Conservation (phyloP, 2,329 filamentous ascomycete genomes). For the Stachybotrys elegans region DNA sequence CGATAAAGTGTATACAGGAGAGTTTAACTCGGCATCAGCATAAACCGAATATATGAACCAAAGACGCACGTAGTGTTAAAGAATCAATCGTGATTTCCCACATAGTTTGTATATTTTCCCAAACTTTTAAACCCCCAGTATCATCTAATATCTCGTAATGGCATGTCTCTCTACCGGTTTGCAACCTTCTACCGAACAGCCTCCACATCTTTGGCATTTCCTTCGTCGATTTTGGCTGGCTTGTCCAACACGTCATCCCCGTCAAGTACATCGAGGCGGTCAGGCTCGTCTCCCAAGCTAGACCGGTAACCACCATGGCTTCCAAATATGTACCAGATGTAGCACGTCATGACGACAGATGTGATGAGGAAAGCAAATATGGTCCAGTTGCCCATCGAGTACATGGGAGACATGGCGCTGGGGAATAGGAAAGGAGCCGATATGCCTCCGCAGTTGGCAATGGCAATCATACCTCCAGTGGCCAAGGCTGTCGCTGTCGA, state of each 20-base stretch:
- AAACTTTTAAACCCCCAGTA: too few species aligned
- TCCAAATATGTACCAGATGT: conserved; percentile 25
- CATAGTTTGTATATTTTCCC: too few species aligned
- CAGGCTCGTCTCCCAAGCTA: conserved; percentile 13
- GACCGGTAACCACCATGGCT: conserved; percentile 24
- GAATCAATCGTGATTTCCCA: too few species aligned
- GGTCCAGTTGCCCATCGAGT: conserved; percentile 28
- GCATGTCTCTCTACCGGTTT: too few species aligned
- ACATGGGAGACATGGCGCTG: conserved; percentile 22
- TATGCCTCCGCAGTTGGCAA: conserved; percentile 27
- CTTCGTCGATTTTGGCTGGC: conserved; percentile 9
- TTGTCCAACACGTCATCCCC: conserved; percentile 16
- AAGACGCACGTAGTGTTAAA: too few species aligned
- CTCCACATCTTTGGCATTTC: conserved; percentile 9
- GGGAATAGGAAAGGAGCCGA: conserved; percentile 28
- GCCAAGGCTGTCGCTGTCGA: conserved; percentile 26
- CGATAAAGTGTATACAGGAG: too few species aligned
- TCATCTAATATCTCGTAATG: too few species aligned
- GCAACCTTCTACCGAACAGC: too few species aligned
- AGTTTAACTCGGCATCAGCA: too few species aligned
- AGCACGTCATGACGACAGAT: conserved; percentile 18
- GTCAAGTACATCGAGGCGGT: conserved; percentile 17
- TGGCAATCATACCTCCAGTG: conserved; percentile 28
- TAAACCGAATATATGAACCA: too few species aligned
- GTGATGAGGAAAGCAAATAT: conserved; percentile 23